Evolutionary conservation across 176 grass and related monocot species (phyloP).

Genomic region (Puya raimondii): DNA sequence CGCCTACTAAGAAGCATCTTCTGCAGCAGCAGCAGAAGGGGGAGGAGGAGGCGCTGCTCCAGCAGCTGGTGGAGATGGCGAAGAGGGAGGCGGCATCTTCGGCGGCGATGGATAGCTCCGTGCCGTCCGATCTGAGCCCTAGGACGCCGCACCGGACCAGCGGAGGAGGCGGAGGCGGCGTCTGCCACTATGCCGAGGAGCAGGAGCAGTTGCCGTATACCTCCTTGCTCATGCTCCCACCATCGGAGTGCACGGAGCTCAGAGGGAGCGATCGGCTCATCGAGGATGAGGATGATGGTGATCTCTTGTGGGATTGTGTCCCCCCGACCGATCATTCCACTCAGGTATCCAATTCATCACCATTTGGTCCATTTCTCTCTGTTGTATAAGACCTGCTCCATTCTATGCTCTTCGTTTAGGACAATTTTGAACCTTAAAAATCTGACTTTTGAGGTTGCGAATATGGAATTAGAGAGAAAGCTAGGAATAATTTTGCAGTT

Average conservation of each 20-base stretch:
- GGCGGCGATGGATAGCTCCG: neutral
- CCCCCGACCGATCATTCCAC: slow-evolving; percentile 33
- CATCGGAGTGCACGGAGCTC: slow-evolving; percentile 31
- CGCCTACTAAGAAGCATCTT: neutral
- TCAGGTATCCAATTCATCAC: slow-evolving; percentile 28
- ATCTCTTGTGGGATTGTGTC: slow-evolving; percentile 44
- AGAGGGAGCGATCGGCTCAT: slow-evolving; percentile 13
- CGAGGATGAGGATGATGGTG: slow-evolving; percentile 28
- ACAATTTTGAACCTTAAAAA: too few species aligned
- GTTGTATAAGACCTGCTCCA: neutral
- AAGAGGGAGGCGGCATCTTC: slow-evolving; percentile 15
- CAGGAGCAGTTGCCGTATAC: slow-evolving; percentile 34
- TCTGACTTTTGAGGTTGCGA: too few species aligned
- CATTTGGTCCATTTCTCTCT: neutral
- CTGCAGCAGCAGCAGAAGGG: slow-evolving; percentile 12
- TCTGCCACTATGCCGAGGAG: neutral
- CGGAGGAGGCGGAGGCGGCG: slow-evolving; percentile 29
- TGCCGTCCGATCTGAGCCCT: slow-evolving; percentile 42
- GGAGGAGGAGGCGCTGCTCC: slow-evolving; percentile 32
- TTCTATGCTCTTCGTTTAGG: neutral
- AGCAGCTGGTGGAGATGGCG: slow-evolving; percentile 63
- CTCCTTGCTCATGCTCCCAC: slow-evolving; percentile 45
- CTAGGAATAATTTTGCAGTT: too few species aligned
- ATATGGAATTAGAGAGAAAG: too few species aligned
- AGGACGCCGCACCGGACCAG: slow-evolving; percentile 35